phyloP scores from a whole-genome alignment of 78 protist genomes.

The slime mould (Dictyostelium discoideum) region DNA sequence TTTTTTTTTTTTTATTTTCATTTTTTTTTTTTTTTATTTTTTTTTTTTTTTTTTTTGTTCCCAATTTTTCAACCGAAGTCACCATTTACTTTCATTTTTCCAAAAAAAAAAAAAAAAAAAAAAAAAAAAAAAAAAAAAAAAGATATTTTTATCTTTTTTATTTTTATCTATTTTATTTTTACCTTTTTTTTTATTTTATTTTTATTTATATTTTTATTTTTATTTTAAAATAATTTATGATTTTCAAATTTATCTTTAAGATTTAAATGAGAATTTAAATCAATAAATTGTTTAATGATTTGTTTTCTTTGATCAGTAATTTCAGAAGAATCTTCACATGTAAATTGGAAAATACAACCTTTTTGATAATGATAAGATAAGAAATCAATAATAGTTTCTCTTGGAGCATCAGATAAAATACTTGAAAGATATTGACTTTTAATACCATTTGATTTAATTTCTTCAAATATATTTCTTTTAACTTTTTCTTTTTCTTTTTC shows the following conservation, averaged over 20 bases:
- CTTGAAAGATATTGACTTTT: constrained; percentile 3
- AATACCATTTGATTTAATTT: constrained; percentile 8
- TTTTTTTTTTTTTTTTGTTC: too few species aligned
- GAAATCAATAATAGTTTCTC: constrained; percentile 30
- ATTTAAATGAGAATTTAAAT: neutral
- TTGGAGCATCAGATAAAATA: neutral
- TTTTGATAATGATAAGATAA: neutral
- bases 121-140: too few species aligned
- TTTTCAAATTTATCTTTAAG: neutral
- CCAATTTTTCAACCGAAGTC: too few species aligned
- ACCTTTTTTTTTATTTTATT: too few species aligned
- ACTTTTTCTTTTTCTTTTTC: neutral
- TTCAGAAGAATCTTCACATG: neutral
- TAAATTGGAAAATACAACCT: constrained; percentile 14
- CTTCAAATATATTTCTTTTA: neutral
- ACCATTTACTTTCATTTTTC: too few species aligned
- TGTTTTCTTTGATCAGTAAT: neutral
- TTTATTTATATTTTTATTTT: too few species aligned
- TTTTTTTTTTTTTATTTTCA: too few species aligned
- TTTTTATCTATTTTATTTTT: too few species aligned
- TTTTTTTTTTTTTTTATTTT: too few species aligned
- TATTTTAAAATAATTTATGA: neutral
- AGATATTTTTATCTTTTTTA: too few species aligned
- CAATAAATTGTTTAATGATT: neutral
- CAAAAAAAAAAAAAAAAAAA: too few species aligned